Conservation (phyloP, 1,284 basidiomycete genomes). For the Cutaneotrichosporon cyanovorans region DNA sequence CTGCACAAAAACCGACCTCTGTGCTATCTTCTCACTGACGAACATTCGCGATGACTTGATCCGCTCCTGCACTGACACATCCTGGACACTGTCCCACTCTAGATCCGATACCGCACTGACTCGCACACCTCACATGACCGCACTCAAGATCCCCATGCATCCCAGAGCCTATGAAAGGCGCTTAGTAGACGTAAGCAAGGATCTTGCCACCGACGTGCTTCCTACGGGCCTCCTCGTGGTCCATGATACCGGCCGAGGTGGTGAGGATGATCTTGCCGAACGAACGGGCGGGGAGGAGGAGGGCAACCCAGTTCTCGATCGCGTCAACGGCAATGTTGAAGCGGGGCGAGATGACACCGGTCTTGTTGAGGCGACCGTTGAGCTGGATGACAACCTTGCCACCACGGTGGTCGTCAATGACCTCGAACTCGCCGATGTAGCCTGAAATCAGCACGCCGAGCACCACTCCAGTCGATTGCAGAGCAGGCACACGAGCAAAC, state of each 20-base stretch:
- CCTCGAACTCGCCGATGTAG: conserved; percentile 99
- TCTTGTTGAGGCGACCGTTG: conserved; percentile 97
- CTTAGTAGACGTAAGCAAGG: conserved; percentile 48
- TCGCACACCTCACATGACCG: too few species aligned
- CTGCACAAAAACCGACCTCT: too few species aligned
- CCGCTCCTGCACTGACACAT: too few species aligned
- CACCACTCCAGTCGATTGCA: neutral
- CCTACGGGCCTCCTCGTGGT: conserved; percentile 98
- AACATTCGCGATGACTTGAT: too few species aligned
- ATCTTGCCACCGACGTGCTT: conserved; percentile 69
- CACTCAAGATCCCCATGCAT: conserved; percentile 9
- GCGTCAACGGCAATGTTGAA: conserved; percentile 93
- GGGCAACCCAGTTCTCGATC: conserved; percentile 64
- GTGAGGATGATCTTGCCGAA: conserved; percentile 95
- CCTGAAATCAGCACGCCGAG: conserved; percentile 50
- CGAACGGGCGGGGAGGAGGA: conserved; percentile 85
- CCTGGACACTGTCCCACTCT: too few species aligned
- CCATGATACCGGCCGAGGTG: conserved; percentile 96
- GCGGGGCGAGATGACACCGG: conserved; percentile 94
- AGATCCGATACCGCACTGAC: too few species aligned
- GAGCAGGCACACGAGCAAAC: neutral
- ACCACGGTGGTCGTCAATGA: conserved; percentile 97
- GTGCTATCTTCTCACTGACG: too few species aligned
- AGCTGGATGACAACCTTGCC: conserved; percentile 98
- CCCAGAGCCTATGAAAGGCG: conserved; percentile 13